Evolutionary conservation across 2,329 filamentous ascomycete species (phyloP).

Genomic region (Hypoxylon sp.): DNA sequence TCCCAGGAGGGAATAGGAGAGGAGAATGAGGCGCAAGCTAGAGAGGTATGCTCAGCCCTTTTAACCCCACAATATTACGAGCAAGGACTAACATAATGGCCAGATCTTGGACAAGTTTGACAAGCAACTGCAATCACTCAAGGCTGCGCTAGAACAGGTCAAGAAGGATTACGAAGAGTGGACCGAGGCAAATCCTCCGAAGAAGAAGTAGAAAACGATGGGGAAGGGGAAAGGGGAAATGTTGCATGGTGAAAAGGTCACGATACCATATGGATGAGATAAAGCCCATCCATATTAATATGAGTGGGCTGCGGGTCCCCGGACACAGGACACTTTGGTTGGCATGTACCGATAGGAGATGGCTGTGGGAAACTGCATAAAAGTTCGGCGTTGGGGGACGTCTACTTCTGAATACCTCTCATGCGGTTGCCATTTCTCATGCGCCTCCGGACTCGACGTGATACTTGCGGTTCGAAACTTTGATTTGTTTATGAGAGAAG

Average conservation of each 20-base stretch:
- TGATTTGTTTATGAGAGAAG: slow-evolving; percentile 18
- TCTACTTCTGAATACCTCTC: slow-evolving; percentile 22
- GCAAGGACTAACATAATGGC: slow-evolving; percentile 36
- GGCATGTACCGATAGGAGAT: slow-evolving; percentile 33
- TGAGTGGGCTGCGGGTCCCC: slow-evolving; percentile 11
- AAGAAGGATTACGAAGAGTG: slow-evolving; percentile 69
- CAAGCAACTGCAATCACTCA: slow-evolving; percentile 81
- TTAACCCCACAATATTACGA: neutral
- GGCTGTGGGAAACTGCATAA: slow-evolving; percentile 38
- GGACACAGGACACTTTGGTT: slow-evolving; percentile 29
- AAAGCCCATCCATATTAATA: slow-evolving; percentile 29
- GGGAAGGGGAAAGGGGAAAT: neutral
- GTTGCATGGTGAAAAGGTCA: slow-evolving; percentile 1
- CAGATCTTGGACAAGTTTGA: slow-evolving; percentile 86
- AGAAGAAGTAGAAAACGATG: slow-evolving; percentile 45
- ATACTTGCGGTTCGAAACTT: neutral
- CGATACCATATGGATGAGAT: slow-evolving; percentile 30
- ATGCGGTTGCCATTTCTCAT: slow-evolving; percentile 2
- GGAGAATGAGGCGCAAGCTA: slow-evolving; percentile 77
- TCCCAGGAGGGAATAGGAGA: slow-evolving; percentile 73
- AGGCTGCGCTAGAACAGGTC: slow-evolving; percentile 76
- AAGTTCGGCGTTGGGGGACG: slow-evolving; percentile 40
- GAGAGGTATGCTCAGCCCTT: slow-evolving; percentile 70
- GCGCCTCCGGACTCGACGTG: neutral
- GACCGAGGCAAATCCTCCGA: slow-evolving; percentile 61